Evolutionary conservation across 2,329 filamentous ascomycete genomes (phyloP), one percentile per base, ranked within the genome.

Genomic region (Xylariaceae sp.): DNA sequence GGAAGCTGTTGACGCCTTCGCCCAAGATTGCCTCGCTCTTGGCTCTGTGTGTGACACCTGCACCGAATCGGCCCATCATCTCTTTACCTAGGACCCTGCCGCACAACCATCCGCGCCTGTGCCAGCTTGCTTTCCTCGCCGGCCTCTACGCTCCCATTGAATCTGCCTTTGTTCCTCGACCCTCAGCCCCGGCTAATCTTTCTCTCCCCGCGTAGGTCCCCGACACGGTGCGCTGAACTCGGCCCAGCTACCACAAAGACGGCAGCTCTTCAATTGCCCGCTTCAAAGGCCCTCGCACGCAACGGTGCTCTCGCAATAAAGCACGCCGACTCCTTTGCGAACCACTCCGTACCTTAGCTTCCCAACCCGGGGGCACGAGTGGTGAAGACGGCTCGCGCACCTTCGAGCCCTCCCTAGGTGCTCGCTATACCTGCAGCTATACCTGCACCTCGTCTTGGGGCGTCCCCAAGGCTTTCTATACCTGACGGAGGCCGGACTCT

Each of bases 141-240:
- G 17, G 19, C 16, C 16, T 31, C 17, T 29, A 25, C 28, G 22
- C 19, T 33, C 31, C 26, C 31, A 13, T 27, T 19, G 19, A 11
- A 17, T 6, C 16, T 27, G 37, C 43, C 47, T 51, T 51, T 50
- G 46, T 51, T 28, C 34, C 34, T 45, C 33, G 32, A 28, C 31
- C 34, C 34, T 45, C 33, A 31, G 26, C 31, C 38, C 29, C 37
- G 37, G 45, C 49, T 53, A 44, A 53, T 44, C 42, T 42, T 38
- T 27, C 33, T 36, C 33, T 34, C 29, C 36, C 35, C 37, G 38
- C 33, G 30, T 38, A 39, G 32, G 33, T 32, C 13, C 33, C 43
- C 36, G 26, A n/a, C n/a, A 13, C 32, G 33, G 28, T 42, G 24
- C 43, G 46, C 43, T 42, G 48, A 42, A 31, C 45, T 45, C 33